These are phyloP conservation scores for Viola odorata DNA, from an alignment of 345 rosid genomes.

Conservation along the genomic window DNA sequence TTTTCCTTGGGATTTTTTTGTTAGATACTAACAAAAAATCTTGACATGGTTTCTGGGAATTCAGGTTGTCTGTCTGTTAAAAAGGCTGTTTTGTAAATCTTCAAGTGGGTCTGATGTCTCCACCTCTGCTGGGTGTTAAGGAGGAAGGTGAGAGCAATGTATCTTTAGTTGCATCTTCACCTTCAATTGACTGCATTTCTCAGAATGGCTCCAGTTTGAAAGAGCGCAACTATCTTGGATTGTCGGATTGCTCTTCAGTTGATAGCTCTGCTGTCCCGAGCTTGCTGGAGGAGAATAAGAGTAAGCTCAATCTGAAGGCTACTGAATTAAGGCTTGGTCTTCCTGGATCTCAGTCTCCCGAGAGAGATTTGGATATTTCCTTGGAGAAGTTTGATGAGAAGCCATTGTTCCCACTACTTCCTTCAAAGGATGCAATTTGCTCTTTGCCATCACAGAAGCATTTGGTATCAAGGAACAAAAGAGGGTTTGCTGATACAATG, in stretches of 20 bases:
- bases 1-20: no score
- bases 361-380: slow-evolving; percentile 46
- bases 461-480: slow-evolving; percentile 62
- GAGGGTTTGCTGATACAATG: slow-evolving; percentile 80
- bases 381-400: slow-evolving; percentile 64
- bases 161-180: slow-evolving; percentile 42
- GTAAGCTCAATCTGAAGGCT: slow-evolving; percentile 66
- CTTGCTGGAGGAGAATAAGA: slow-evolving; percentile 40
- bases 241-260: slow-evolving; percentile 74
- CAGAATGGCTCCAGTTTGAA: slow-evolving; percentile 41
- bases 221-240: slow-evolving; percentile 68
- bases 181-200: slow-evolving; percentile 35
- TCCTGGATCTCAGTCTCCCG: slow-evolving; percentile 70
- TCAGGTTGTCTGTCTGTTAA: no score
- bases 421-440: slow-evolving; percentile 50
- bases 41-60: no score
- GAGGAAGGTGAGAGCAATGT: slow-evolving; percentile 47
- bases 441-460: slow-evolving; percentile 37
- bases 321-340: slow-evolving; percentile 85
- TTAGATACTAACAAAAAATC: no score
- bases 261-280: slow-evolving; percentile 58
- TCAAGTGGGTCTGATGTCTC: slow-evolving; percentile 49
- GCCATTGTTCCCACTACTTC: slow-evolving; percentile 66
- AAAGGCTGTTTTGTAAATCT: no score
- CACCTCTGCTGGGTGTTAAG: slow-evolving; percentile 46